phyloP scores from a whole-genome alignment of 139 green algal species.

The Dunaliella primolecta region DNA sequence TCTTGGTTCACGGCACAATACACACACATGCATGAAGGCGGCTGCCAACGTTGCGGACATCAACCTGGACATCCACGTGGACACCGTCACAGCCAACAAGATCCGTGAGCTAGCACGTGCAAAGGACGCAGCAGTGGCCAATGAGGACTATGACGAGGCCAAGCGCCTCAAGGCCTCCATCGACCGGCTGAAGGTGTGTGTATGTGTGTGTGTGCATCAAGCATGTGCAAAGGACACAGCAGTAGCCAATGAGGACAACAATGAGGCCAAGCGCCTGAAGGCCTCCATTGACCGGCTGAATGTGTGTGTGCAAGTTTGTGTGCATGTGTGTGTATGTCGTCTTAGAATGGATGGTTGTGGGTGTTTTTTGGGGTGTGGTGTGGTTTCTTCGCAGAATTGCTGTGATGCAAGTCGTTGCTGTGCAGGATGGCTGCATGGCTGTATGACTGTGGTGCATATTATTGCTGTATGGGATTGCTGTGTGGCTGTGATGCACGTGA shows the following conservation, averaged over 20 bases:
- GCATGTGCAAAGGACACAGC: constrained; percentile 67
- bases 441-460: too few species aligned
- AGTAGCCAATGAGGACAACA: constrained; percentile 87
- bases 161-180: constrained; percentile 80
- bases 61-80: constrained; percentile 69
- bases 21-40: constrained; percentile 16
- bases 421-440: not conserved
- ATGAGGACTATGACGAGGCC: constrained; percentile 94
- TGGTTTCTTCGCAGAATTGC: not conserved
- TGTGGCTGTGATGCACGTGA: too few species aligned
- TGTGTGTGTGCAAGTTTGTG: constrained; percentile 17
- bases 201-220: constrained; percentile 8
- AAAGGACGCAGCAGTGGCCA: constrained; percentile 76
- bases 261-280: constrained; percentile 89
- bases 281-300: constrained; percentile 63
- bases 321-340: not conserved
- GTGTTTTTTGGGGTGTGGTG: not conserved
- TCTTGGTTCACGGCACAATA: too few species aligned
- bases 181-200: constrained; percentile 52
- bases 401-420: not conserved
- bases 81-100: constrained; percentile 61
- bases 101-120: constrained; percentile 55
- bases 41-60: constrained; percentile 60
- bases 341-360: not conserved
- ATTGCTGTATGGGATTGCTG: too few species aligned